phyloP scores from a whole-genome alignment of 208 protist genomes.

The Naegleria lovaniensis region DNA sequence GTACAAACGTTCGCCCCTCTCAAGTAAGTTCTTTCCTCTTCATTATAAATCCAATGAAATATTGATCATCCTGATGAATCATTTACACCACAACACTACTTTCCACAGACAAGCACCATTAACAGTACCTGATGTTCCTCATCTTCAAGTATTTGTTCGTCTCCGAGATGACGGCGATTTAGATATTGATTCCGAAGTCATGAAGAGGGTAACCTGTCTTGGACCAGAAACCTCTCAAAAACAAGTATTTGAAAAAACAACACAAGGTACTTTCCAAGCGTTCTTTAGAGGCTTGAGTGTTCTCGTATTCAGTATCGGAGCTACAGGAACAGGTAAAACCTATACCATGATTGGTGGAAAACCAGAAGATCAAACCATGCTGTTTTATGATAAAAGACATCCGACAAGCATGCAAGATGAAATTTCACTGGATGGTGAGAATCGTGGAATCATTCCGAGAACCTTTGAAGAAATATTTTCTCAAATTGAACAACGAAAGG shows the following conservation, averaged over 20 bases:
- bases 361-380: background rate
- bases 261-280: background rate
- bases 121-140: too few relatives aligned
- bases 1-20: too few relatives aligned
- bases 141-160: too few relatives aligned
- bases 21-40: too few relatives aligned
- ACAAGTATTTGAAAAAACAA: constrained; percentile 16
- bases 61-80: too few relatives aligned
- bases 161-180: too few relatives aligned
- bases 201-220: too few relatives aligned
- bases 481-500: background rate
- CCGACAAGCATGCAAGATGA: background rate
- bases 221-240: background rate
- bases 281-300: background rate
- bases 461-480: background rate
- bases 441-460: background rate
- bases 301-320: background rate
- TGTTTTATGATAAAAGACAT: background rate
- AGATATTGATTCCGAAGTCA: too few relatives aligned
- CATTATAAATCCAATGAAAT: too few relatives aligned
- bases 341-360: background rate
- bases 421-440: background rate
- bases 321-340: background rate
- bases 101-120: too few relatives aligned
- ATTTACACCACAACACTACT: too few relatives aligned